Conservation (phyloP, 2,329 filamentous ascomycete species). For the Myotisia sp. region DNA sequence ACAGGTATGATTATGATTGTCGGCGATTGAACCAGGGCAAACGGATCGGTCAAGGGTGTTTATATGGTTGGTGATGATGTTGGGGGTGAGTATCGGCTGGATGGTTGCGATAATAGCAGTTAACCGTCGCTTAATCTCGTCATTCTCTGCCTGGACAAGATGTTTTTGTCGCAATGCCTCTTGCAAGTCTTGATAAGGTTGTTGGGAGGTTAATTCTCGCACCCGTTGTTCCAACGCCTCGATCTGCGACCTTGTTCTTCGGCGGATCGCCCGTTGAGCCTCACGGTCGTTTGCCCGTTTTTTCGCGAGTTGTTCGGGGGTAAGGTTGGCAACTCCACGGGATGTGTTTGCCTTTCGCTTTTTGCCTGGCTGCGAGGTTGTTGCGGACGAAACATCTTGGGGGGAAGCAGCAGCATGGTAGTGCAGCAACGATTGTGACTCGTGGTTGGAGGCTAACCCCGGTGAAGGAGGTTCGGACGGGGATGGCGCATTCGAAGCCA, state of each 20-base stretch:
- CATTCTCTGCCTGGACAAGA: slow-evolving; percentile 62
- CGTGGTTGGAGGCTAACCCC: too few species aligned
- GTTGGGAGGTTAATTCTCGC: slow-evolving; percentile 59
- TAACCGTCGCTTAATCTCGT: slow-evolving; percentile 57
- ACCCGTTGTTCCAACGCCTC: slow-evolving; percentile 60
- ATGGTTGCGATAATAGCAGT: slow-evolving; percentile 46
- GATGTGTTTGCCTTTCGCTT: slow-evolving; percentile 25
- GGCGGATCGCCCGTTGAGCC: slow-evolving; percentile 70
- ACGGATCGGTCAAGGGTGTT: not conserved
- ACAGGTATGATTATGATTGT: too few species aligned
- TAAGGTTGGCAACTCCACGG: slow-evolving; percentile 73
- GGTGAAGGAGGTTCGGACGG: too few species aligned
- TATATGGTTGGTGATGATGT: not conserved
- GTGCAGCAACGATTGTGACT: too few species aligned
- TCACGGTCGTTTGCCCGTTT: slow-evolving; percentile 87
- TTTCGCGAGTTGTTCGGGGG: slow-evolving; percentile 72
- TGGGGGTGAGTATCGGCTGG: slow-evolving; percentile 23
- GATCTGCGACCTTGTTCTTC: slow-evolving; percentile 68
- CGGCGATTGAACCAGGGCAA: not conserved
- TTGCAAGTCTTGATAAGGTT: slow-evolving; percentile 74
- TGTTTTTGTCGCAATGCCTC: slow-evolving; percentile 61
- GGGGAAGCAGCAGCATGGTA: too few species aligned
- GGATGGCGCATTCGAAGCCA: too few species aligned
- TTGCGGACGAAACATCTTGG: too few species aligned
- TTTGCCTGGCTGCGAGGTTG: slow-evolving; percentile 6